Evolutionary conservation across 495 filamentous ascomycete genomes (phyloP).

Genomic region (Cairneyella variabilis): DNA sequence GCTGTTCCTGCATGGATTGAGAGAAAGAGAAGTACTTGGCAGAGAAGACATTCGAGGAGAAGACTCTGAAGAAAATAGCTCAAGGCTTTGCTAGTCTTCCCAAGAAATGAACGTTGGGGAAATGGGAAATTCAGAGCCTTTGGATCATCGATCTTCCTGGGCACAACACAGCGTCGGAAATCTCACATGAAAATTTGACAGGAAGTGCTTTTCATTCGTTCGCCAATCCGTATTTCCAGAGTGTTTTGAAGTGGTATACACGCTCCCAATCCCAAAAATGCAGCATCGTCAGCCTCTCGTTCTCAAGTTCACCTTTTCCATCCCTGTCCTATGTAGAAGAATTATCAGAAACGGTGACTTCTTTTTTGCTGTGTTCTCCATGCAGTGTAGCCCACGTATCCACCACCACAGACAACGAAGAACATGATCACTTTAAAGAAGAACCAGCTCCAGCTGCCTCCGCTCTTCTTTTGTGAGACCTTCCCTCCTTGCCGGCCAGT

Average conservation of each 20-base stretch:
- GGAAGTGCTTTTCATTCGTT: slow-evolving; percentile 5
- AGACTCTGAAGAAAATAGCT: no score
- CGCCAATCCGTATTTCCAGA: background rate
- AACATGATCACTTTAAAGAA: slow-evolving; percentile 81
- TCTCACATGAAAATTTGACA: no score
- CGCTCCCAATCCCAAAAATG: slow-evolving; percentile 17
- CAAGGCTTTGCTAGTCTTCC: no score
- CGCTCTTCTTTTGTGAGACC: slow-evolving; percentile 31
- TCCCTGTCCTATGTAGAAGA: no score
- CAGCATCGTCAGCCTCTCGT: background rate
- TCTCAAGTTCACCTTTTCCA: slow-evolving; percentile 1
- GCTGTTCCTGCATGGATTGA: no score
- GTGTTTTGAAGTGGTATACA: slow-evolving; percentile 18
- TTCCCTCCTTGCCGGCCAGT: slow-evolving; percentile 33
- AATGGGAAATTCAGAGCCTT: no score
- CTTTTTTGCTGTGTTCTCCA: slow-evolving; percentile 66
- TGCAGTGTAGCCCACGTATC: slow-evolving; percentile 79
- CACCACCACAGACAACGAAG: slow-evolving; percentile 61
- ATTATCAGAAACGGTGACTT: slow-evolving; percentile 72
- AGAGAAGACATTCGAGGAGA: no score
- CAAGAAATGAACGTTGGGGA: no score
- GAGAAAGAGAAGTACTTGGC: no score
- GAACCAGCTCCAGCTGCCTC: slow-evolving; percentile 88
- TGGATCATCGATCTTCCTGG: no score
- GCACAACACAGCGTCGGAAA: no score